Base-by-base conservation (phyloP, 2,329 filamentous ascomycete species). In the Diaporthe ampelina region DNA sequence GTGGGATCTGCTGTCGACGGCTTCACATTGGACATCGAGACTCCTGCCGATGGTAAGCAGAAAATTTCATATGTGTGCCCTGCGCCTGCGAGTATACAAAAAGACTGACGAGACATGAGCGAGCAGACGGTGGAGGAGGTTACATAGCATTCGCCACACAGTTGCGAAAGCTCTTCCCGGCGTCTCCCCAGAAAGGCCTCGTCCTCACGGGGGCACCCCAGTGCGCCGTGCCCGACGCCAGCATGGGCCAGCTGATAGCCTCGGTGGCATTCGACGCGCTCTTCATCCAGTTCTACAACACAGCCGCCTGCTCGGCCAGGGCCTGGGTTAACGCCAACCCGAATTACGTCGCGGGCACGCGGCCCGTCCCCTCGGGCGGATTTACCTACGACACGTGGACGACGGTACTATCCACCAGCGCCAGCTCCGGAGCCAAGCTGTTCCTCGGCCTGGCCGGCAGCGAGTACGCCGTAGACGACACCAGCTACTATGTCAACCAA, bases 221-320 rank as follows among this genome's bases (percentile, higher is more conserved):
- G 76, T 88, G 87, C 8, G 78, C 86, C 76, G 84, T 88, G 52
- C 80, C 83, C 15, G 78, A 83, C 70, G 81, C 83, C 56, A 78
- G 82, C 75, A 73, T 82, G 37, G 69, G 71, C 40, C 78, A 73
- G 67, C 75, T 78, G 17, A 77, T 82, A 11, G 45, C 70, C 26
- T 54, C 77, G 5, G 74, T 75, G 56, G 50, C 73, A 58, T 85
- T 88, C 75, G 86, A 88, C 75, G 84, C 84, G 50, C 81, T 88
- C 54, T 87, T 85, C 78, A 79, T 88, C 68, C 86, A 88, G 80
- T 88, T 88, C 79, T 88, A 87, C 81, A 87, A 88, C 82, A 87
- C 87, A 78, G 77, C 78, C 0, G 76, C 65, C 26, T 87, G 85
- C 77, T 78, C 78, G 19, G 80, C 81, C 1, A 77, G 77, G 15